These are phyloP conservation scores for Tanacetum coccineum DNA, from an alignment of 129 eudicot species.

Conservation along the genomic window DNA sequence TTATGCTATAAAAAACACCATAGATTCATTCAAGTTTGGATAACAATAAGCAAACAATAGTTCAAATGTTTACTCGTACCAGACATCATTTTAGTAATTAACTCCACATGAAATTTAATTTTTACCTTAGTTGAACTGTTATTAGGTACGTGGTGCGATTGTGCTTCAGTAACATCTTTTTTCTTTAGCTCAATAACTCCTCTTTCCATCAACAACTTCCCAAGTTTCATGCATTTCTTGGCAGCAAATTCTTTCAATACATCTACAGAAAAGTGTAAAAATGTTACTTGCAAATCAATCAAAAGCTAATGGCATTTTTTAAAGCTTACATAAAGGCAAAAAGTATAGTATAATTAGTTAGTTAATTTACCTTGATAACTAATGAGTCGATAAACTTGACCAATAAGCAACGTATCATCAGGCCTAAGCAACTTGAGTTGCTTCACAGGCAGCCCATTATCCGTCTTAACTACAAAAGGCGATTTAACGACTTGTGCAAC, in stretches of 20 bases:
- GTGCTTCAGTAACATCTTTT: constrained; percentile 7
- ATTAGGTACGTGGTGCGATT: constrained; percentile 11
- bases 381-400: constrained; percentile 78
- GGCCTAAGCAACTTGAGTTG: constrained; percentile 74
- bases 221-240: constrained; percentile 62
- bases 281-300: background rate
- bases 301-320: no score
- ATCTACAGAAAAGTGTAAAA: constrained; percentile 27
- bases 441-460: constrained; percentile 50
- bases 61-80: background rate
- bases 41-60: background rate
- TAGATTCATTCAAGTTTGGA: no score
- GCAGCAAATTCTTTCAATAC: constrained; percentile 67
- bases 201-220: constrained; percentile 57
- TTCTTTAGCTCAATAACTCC: constrained; percentile 39
- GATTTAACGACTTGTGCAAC: constrained; percentile 60
- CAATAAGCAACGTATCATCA: constrained; percentile 62
- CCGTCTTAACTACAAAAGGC: constrained; percentile 19
- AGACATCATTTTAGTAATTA: no score
- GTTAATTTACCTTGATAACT: constrained; percentile 59
- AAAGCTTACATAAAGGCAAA: no score
- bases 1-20: no score
- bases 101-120: background rate
- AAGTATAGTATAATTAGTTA: background rate
- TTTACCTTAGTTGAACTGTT: constrained; percentile 37